Evolutionary conservation across 345 rosid species (phyloP).

Genomic region (Eucalyptus rudis): DNA sequence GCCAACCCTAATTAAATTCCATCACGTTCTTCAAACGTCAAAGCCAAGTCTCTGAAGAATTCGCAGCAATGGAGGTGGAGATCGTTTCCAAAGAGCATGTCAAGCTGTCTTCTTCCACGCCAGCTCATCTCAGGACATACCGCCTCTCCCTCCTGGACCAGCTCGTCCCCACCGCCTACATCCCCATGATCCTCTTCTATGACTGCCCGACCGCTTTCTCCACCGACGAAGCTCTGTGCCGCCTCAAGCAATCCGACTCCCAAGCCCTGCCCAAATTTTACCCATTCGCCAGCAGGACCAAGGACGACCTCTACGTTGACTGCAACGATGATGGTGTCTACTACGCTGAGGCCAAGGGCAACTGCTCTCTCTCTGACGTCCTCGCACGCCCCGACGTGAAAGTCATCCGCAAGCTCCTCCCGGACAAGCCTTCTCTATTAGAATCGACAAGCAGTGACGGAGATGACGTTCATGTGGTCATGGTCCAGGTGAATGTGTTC

Average conservation of each 20-base stretch:
- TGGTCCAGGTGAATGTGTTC: constrained; percentile 6
- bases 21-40: neutral
- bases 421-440: neutral
- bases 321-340: constrained; percentile 9
- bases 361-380: neutral
- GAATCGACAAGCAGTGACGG: neutral
- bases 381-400: neutral
- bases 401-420: neutral
- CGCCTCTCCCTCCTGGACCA: constrained; percentile 12
- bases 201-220: neutral
- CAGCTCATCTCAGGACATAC: neutral
- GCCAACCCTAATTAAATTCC: neutral
- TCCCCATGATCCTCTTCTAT: constrained; percentile 11
- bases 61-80: constrained; percentile 1
- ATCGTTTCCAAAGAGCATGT: constrained; percentile 1
- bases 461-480: neutral
- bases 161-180: neutral
- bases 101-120: constrained; percentile 4
- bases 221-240: neutral
- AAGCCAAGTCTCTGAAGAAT: neutral
- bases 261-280: constrained; percentile 5
- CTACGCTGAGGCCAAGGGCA: constrained; percentile 1
- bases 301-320: constrained; percentile 1
- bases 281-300: constrained; percentile 8
- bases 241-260: constrained; percentile 1